phyloP scores from a whole-genome alignment of 179 eudicot species.

The Kewa caespitosa region DNA sequence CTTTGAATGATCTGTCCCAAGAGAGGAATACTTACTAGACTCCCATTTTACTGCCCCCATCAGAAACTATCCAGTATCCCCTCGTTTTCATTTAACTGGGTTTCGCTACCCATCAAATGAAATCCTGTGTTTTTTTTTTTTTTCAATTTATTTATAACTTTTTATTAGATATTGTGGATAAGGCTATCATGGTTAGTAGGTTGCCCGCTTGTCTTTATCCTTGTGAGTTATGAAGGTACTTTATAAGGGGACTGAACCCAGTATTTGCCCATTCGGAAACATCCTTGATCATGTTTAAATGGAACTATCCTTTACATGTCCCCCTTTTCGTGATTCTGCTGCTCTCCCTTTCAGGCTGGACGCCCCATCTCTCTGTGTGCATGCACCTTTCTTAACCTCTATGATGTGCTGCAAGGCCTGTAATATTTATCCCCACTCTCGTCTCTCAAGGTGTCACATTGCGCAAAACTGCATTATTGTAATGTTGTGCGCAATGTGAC shows the following conservation, averaged over 20 bases:
- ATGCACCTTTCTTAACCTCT: neutral
- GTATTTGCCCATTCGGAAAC: neutral
- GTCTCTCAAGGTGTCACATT: neutral
- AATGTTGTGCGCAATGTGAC: neutral
- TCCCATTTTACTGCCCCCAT: too few relatives aligned
- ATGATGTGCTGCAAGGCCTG: neutral
- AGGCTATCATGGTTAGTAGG: too few relatives aligned
- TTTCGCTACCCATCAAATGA: too few relatives aligned
- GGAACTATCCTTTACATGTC: neutral
- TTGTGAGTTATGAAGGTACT: neutral
- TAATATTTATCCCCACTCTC: neutral
- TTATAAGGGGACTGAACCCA: neutral
- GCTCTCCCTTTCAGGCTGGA: neutral
- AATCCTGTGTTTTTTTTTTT: neutral
- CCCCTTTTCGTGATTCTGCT: conserved; percentile 3
- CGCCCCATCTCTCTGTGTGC: neutral
- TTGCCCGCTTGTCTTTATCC: conserved; percentile 1
- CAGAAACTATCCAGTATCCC: too few relatives aligned
- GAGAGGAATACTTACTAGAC: too few relatives aligned
- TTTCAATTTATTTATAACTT: too few relatives aligned
- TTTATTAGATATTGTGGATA: too few relatives aligned
- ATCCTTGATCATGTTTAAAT: neutral
- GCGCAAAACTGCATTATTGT: neutral
- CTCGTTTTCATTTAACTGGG: too few relatives aligned
- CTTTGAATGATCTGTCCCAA: too few relatives aligned